A percentile compares a stretch with the other conserved stretches of the same genome.
Evolutionary conservation across 139 green algal genomes (phyloP).

Genomic region (Micractinium conductrix): DNA sequence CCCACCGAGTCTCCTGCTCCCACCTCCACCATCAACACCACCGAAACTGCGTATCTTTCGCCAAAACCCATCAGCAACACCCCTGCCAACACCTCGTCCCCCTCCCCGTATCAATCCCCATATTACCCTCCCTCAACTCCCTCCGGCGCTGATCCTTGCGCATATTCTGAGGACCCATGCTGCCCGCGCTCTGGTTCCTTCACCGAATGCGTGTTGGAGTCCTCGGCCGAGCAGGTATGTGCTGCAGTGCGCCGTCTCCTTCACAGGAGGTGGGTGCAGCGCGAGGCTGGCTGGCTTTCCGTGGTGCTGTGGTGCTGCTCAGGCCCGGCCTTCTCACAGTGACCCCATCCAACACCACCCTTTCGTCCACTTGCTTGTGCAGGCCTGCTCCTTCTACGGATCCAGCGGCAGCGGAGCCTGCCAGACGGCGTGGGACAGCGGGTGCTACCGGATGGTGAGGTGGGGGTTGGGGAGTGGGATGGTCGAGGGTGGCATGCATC

Average conservation of each 20-base stretch:
- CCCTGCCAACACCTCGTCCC: neutral
- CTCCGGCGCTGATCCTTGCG: neutral
- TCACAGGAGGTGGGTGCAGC: too few species aligned
- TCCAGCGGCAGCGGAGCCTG: neutral
- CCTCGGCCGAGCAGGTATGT: neutral
- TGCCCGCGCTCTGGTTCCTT: neutral
- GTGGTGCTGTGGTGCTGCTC: too few species aligned
- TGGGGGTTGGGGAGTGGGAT: neutral
- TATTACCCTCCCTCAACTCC: too few species aligned
- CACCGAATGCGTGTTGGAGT: constrained; percentile 13
- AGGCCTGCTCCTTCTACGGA: neutral
- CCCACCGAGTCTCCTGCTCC: neutral
- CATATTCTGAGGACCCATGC: neutral
- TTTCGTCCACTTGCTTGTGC: too few species aligned
- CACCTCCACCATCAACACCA: neutral
- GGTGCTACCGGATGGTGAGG: neutral
- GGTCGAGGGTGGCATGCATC: too few species aligned
- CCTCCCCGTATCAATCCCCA: neutral
- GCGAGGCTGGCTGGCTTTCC: too few species aligned
- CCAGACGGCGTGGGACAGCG: neutral
- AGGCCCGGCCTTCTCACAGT: too few species aligned
- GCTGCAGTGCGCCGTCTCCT: too few species aligned
- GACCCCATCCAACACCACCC: too few species aligned
- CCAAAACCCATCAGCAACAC: too few species aligned
- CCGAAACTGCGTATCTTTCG: too few species aligned